Conservation (phyloP, 2,329 filamentous ascomycete species). For the Herpomyces periplanetae region DNA sequence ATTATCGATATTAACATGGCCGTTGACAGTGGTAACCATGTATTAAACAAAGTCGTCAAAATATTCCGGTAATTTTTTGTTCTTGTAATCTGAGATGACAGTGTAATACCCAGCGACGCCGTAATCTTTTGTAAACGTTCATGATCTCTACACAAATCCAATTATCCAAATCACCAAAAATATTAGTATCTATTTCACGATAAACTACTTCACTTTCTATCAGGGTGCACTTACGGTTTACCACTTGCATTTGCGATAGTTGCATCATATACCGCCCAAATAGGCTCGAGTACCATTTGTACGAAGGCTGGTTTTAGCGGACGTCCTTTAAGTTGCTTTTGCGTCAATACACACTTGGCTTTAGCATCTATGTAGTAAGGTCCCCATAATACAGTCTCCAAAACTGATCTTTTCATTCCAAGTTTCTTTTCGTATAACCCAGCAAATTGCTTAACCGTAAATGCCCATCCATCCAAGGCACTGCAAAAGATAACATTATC, state of each 20-base stretch:
- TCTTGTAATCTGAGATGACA: conserved; percentile 45
- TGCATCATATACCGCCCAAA: conserved; percentile 82
- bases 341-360: conserved; percentile 59
- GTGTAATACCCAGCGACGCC: conserved; percentile 45
- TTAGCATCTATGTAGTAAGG: conserved; percentile 89
- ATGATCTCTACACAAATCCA: conserved; percentile 17
- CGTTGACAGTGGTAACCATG: conserved; percentile 71
- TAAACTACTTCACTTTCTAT: too few species aligned
- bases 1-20: conserved; percentile 72
- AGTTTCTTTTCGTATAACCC: conserved; percentile 81
- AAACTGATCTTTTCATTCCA: conserved; percentile 46
- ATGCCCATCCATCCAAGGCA: conserved; percentile 94
- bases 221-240: conserved; percentile 21
- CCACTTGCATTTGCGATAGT: conserved; percentile 44
- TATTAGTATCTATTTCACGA: too few species aligned
- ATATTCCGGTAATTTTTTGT: conserved; percentile 49
- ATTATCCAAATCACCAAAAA: too few species aligned
- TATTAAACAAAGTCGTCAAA: conserved; percentile 45
- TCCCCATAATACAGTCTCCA: conserved; percentile 88
- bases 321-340: conserved; percentile 70
- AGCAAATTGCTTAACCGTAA: conserved; percentile 78
- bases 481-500: conserved; percentile 98
- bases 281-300: conserved; percentile 65
- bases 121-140: conserved; percentile 64
- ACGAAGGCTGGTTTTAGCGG: conserved; percentile 88